Evolutionary conservation across 2,329 filamentous ascomycete species (phyloP).

Genomic region (Rutstroemia sp.): DNA sequence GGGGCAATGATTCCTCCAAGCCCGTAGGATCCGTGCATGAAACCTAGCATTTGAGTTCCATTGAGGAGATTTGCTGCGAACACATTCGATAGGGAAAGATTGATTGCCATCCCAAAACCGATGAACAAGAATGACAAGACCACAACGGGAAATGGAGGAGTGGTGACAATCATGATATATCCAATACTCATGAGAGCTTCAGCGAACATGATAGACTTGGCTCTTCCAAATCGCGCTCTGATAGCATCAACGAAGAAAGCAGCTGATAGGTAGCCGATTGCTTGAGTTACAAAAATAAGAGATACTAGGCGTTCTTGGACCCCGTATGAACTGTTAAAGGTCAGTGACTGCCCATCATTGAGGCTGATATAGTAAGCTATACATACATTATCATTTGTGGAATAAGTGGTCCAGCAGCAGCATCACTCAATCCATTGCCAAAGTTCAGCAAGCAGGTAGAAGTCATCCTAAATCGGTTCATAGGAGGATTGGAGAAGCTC

Average conservation of each 20-base stretch:
- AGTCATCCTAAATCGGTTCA: constrained; percentile 64
- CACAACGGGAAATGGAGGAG: constrained; percentile 63
- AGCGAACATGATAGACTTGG: constrained; percentile 53
- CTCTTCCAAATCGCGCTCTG: constrained; percentile 55
- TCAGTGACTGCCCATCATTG: background rate
- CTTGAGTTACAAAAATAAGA: constrained; percentile 73
- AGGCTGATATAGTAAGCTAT: too few species aligned
- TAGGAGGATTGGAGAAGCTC: constrained; percentile 52
- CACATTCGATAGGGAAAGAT: constrained; percentile 50
- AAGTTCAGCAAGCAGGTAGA: constrained; percentile 60
- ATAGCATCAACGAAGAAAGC: constrained; percentile 62
- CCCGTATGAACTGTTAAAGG: background rate
- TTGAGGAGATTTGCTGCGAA: constrained; percentile 49
- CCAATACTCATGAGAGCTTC: constrained; percentile 50
- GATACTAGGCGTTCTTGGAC: constrained; percentile 49
- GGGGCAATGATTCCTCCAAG: constrained; percentile 58
- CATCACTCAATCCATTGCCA: constrained; percentile 66
- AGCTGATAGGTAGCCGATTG: constrained; percentile 66
- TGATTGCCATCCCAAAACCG: constrained; percentile 50
- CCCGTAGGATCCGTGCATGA: constrained; percentile 61
- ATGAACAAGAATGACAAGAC: constrained; percentile 63
- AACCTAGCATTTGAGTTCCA: constrained; percentile 49
- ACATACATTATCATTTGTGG: constrained; percentile 65
- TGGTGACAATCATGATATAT: constrained; percentile 57
- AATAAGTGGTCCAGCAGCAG: constrained; percentile 69